Evolutionary conservation across 345 rosid species (phyloP).

Genomic region (Gossypium sturtianum): DNA sequence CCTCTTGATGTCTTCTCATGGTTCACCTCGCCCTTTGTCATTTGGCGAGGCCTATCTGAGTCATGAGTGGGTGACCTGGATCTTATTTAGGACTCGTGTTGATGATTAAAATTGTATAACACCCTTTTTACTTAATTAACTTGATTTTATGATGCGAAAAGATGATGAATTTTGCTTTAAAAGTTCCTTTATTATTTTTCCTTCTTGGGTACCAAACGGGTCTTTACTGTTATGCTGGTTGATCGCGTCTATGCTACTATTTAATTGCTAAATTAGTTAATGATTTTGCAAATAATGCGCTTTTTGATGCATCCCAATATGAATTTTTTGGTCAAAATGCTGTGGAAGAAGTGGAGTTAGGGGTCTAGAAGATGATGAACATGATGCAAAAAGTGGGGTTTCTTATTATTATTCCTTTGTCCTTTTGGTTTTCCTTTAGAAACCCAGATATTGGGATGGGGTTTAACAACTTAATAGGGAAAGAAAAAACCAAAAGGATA

Average conservation of each 20-base stretch:
- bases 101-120: too few relatives aligned
- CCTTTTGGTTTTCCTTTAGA: too few relatives aligned
- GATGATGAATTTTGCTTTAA: neutral
- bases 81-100: too few relatives aligned
- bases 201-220: neutral
- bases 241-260: neutral
- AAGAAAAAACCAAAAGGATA: too few relatives aligned
- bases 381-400: neutral
- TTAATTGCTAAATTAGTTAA: neutral
- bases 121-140: neutral
- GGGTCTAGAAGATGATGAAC: conserved; percentile 54
- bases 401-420: too few relatives aligned
- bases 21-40: too few relatives aligned
- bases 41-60: too few relatives aligned
- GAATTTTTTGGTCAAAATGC: conserved; percentile 16
- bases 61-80: too few relatives aligned
- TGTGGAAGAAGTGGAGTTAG: conserved; percentile 31
- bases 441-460: too few relatives aligned
- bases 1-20: too few relatives aligned
- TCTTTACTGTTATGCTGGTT: neutral
- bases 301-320: conserved; percentile 13
- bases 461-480: too few relatives aligned
- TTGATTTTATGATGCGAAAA: neutral
- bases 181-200: neutral
- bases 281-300: neutral